phyloP scores from a whole-genome alignment of 306 rosid species.

The Lathyrus tuberosus region DNA sequence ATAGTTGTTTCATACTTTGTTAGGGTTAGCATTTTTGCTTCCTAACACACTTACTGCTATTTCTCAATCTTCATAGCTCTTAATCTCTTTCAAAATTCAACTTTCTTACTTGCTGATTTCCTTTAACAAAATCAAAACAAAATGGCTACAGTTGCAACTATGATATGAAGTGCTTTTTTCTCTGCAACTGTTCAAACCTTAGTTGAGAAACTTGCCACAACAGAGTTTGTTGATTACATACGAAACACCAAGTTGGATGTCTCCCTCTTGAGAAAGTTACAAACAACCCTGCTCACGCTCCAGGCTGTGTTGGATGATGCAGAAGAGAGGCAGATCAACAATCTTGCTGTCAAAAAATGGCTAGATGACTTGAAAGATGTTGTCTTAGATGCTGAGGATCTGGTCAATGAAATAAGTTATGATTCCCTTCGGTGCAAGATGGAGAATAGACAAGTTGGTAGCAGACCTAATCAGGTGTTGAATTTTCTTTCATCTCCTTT shows the following conservation, averaged over 20 bases:
- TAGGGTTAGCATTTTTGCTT: too few relatives aligned
- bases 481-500: conserved; percentile 11
- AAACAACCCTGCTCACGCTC: background rate
- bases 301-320: conserved; percentile 15
- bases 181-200: conserved; percentile 9
- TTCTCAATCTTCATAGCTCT: conserved; percentile 7
- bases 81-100: background rate
- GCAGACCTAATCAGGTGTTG: background rate
- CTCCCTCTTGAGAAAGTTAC: background rate
- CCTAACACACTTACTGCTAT: background rate
- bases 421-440: background rate
- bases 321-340: conserved; percentile 4
- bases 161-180: background rate
- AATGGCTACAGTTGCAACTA: conserved; percentile 25
- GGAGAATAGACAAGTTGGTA: background rate
- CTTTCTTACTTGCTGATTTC: background rate
- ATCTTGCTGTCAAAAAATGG: conserved; percentile 4
- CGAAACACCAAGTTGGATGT: background rate
- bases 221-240: conserved; percentile 7
- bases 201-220: background rate
- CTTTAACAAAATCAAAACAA: background rate
- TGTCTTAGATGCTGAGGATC: conserved; percentile 8
- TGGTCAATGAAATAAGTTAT: background rate
- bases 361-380: conserved; percentile 13
- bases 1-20: too few relatives aligned